Conservation (phyloP, 1,284 basidiomycete genomes). For the Melampsora americana region DNA sequence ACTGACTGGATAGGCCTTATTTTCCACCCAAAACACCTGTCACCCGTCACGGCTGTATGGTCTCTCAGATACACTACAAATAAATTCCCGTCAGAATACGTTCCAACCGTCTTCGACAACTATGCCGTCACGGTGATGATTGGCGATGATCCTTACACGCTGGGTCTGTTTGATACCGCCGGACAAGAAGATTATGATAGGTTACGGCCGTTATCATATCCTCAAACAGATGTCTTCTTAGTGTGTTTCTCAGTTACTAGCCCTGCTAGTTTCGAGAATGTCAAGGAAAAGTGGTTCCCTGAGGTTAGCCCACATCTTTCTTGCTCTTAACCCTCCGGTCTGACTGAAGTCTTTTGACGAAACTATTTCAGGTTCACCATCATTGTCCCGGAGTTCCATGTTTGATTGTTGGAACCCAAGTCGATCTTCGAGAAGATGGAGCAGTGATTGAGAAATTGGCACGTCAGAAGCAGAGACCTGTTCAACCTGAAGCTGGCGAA, state of each 20-base stretch:
- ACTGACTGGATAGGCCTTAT: neutral
- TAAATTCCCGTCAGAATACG: conserved; percentile 73
- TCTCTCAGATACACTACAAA: conserved; percentile 75
- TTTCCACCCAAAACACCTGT: too few species aligned
- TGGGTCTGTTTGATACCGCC: conserved; percentile 97
- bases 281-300: conserved; percentile 99
- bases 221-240: conserved; percentile 98
- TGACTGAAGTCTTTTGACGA: neutral
- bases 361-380: conserved; percentile 69
- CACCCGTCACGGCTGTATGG: neutral
- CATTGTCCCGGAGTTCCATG: conserved; percentile 99
- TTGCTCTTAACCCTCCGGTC: neutral
- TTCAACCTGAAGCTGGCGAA: conserved; percentile 83
- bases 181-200: conserved; percentile 99
- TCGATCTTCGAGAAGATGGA: conserved; percentile 91
- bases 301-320: conserved; percentile 58
- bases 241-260: conserved; percentile 99
- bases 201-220: conserved; percentile 96
- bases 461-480: conserved; percentile 92
- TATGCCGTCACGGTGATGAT: conserved; percentile 99
- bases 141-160: conserved; percentile 97
- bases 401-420: conserved; percentile 97
- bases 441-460: conserved; percentile 90
- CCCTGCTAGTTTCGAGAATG: conserved; percentile 98
- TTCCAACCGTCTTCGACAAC: conserved; percentile 96